Evolutionary conservation across 257 asterid genomes (phyloP).

Genomic region (Cynanchum wilfordii): DNA sequence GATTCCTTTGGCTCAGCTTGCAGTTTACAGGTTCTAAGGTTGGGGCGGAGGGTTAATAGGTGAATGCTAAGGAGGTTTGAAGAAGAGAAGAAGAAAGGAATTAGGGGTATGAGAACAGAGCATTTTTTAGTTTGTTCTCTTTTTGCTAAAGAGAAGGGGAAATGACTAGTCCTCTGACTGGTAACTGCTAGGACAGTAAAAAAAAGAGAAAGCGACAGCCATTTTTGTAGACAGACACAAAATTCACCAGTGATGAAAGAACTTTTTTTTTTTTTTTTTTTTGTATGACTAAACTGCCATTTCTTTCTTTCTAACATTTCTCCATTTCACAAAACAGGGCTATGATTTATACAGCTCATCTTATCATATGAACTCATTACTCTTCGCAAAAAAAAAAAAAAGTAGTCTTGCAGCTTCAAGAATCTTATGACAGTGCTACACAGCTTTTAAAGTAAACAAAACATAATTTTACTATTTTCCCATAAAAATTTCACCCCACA

Average conservation of each 20-base stretch:
- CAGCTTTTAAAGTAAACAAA: too few species aligned
- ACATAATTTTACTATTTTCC: neutral
- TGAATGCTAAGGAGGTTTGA: slow-evolving; percentile 17
- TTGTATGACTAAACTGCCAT: slow-evolving; percentile 20
- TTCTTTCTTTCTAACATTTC: neutral
- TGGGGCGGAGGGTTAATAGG: slow-evolving; percentile 16
- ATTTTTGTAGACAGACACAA: slow-evolving; percentile 20
- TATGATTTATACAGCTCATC: neutral
- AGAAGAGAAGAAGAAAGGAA: slow-evolving; percentile 17
- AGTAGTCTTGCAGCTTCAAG: neutral
- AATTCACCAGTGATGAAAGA: slow-evolving; percentile 32
- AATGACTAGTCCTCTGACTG: slow-evolving; percentile 35
- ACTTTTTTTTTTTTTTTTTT: too few species aligned
- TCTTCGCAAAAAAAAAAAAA: neutral
- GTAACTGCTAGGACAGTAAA: slow-evolving; percentile 40
- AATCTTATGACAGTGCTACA: neutral
- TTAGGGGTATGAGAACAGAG: slow-evolving; percentile 26
- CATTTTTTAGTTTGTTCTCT: slow-evolving; percentile 30
- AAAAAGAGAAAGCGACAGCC: slow-evolving; percentile 32
- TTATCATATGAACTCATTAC: neutral
- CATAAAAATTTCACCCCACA: neutral
- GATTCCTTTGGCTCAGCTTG: neutral
- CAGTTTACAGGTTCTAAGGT: neutral
- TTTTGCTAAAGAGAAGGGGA: slow-evolving; percentile 25
- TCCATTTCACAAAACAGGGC: slow-evolving; percentile 1